A percentile compares a stretch with the other conserved stretches of the same genome.
phyloP scores from a whole-genome alignment of 805 yeast genomes.

The Brettanomyces anomalus region DNA sequence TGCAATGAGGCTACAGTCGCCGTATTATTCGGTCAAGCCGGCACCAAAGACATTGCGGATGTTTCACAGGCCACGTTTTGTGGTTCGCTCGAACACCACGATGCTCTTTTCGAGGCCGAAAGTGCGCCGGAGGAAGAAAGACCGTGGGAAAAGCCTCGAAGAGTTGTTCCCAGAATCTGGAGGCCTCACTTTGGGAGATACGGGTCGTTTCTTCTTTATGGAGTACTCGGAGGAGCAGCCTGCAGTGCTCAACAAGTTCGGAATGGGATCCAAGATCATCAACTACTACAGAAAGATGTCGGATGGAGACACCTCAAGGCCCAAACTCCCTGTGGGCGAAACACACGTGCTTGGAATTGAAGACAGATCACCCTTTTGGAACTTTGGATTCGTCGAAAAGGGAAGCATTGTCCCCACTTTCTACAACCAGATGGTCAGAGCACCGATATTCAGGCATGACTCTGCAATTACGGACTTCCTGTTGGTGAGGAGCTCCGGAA shows the following conservation, averaged over 20 bases:
- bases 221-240: constrained; percentile 93
- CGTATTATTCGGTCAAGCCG: constrained; percentile 76
- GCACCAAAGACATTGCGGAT: constrained; percentile 60
- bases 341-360: constrained; percentile 94
- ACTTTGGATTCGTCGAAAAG: constrained; percentile 91
- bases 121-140: constrained; percentile 77
- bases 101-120: constrained; percentile 71
- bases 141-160: constrained; percentile 70
- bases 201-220: constrained; percentile 65
- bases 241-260: constrained; percentile 71
- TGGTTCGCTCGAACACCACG: constrained; percentile 67
- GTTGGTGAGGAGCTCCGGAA: constrained; percentile 70
- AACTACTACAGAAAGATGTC: constrained; percentile 83
- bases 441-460: constrained; percentile 89
- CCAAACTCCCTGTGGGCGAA: constrained; percentile 85
- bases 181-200: constrained; percentile 79
- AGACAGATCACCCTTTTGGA: constrained; percentile 97
- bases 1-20: constrained; percentile 79
- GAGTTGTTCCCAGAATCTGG: constrained; percentile 64
- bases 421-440: constrained; percentile 84
- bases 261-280: constrained; percentile 91
- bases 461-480: constrained; percentile 71
- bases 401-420: constrained; percentile 92
- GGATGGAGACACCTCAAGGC: constrained; percentile 77
- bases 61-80: constrained; percentile 73